A percentile compares a stretch with the other conserved stretches of the same genome.
These are phyloP conservation scores for Bisporella sp. DNA, from an alignment of 2,329 filamentous ascomycete species.

Conservation along the genomic window DNA sequence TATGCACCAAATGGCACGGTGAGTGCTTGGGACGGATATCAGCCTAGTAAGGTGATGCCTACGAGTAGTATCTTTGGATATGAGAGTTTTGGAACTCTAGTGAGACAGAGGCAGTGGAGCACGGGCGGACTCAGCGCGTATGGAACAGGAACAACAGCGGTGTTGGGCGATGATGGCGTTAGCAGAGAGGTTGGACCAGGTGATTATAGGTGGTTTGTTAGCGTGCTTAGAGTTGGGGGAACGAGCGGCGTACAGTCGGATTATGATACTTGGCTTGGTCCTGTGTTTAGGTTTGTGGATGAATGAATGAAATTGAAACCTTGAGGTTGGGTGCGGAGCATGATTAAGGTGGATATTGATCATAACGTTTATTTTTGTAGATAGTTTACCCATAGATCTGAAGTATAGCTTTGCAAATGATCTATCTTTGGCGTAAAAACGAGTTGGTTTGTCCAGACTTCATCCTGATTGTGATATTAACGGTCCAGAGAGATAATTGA, in stretches of 20 bases:
- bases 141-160: not conserved
- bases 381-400: too few species aligned
- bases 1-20: not conserved
- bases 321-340: too few species aligned
- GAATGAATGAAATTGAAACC: too few species aligned
- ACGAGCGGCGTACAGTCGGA: conserved; percentile 1
- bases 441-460: too few species aligned
- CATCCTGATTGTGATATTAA: too few species aligned
- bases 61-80: not conserved
- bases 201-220: conserved; percentile 10
- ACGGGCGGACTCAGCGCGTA: not conserved
- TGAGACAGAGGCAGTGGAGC: not conserved
- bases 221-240: conserved; percentile 10
- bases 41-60: not conserved
- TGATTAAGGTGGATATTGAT: too few species aligned
- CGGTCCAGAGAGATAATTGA: too few species aligned
- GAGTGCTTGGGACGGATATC: not conserved
- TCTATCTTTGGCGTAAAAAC: too few species aligned
- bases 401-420: too few species aligned
- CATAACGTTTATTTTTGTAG: too few species aligned
- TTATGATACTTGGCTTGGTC: conserved; percentile 14
- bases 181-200: conserved; percentile 2
- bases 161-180: not conserved
- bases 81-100: not conserved
- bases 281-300: not conserved